Conservation (phyloP, 306 rosid species). For the Rosa multiflora region DNA sequence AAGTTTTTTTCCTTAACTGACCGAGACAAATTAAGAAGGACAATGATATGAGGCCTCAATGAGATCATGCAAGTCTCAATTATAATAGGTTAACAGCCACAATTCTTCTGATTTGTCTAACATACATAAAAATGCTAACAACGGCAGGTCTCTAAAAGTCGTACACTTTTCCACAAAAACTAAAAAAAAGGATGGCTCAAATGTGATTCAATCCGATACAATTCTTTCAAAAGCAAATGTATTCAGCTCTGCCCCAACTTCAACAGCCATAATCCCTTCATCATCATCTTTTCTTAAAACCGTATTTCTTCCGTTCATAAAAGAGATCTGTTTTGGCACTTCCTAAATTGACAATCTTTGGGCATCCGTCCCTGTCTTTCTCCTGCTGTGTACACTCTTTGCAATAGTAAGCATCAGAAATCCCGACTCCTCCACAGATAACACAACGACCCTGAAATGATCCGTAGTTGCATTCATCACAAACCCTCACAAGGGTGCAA, state of each 20-base stretch:
- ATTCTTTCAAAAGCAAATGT: background rate
- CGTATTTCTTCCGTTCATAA: slow-evolving; percentile 88
- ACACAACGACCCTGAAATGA: slow-evolving; percentile 86
- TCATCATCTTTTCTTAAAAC: slow-evolving; percentile 85
- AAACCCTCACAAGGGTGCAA: slow-evolving; percentile 84
- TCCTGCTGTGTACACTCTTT: slow-evolving; percentile 97
- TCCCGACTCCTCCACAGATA: slow-evolving; percentile 89
- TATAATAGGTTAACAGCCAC: background rate
- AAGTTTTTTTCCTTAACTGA: too few species aligned
- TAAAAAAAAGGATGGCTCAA: background rate
- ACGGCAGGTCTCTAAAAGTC: background rate
- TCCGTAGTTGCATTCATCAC: slow-evolving; percentile 83
- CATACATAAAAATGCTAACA: background rate
- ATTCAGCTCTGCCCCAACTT: background rate
- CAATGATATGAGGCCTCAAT: too few species aligned
- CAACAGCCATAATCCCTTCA: background rate
- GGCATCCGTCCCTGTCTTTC: slow-evolving; percentile 95
- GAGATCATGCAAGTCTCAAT: too few species aligned
- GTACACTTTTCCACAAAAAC: background rate
- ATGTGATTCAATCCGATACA: background rate
- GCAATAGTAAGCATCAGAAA: slow-evolving; percentile 92
- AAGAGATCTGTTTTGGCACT: slow-evolving; percentile 84
- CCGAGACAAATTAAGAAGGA: too few species aligned
- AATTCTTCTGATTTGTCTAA: background rate
- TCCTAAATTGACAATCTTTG: slow-evolving; percentile 86